Evolutionary conservation across 2,329 filamentous ascomycete genomes (phyloP), one percentile per base, ranked within the genome.

Genomic region (Fusarium aywerte): DNA sequence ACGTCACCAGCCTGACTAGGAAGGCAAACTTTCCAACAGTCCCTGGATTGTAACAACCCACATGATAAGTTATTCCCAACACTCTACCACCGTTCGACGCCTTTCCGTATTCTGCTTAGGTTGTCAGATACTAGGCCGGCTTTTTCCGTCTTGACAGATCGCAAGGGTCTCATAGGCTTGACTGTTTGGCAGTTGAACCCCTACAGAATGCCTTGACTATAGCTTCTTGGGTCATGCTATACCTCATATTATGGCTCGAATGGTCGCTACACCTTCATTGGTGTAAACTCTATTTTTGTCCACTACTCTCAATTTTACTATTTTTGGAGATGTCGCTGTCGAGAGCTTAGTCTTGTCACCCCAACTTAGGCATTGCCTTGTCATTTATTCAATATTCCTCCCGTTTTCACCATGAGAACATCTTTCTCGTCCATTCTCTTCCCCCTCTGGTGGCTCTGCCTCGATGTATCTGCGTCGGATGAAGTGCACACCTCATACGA

Each of bases 341-440:
- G 2, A n/a, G 31, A 61, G 29, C 32, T 25, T 25, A 7, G 1
- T 4, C 13, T 27, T 18, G 2, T 21, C 18, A 40, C 15, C 31
- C 45, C 45, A 39, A 8, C 18, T 10, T 27, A 61, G 15, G 45
- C 45, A 51, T 25, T 40, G 40, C 52, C 56, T 58, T 58, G 40
- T 39, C 58, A 54, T 10, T 61, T 56, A n/a, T 61, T 60, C 15
- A 44, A 10, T 4, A 33, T 3, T n/a, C 33, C 32, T 7, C 4
- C 38, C 27, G n/a, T 39, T 44, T 60, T 9, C 27, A 54, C 4
- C 27, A 61, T 61, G 58, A 61, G 58, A 36, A 39, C 56, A 9
- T 61, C 45, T 44, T 61, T 61, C 58, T 61, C 45, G 58, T 61
- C 58, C 58, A 35, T 61, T 54, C 56, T 61, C 61, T 61, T 61